These are phyloP conservation scores for Verticillium isaacii DNA, from an alignment of 2,329 filamentous ascomycete genomes.

Conservation along the genomic window DNA sequence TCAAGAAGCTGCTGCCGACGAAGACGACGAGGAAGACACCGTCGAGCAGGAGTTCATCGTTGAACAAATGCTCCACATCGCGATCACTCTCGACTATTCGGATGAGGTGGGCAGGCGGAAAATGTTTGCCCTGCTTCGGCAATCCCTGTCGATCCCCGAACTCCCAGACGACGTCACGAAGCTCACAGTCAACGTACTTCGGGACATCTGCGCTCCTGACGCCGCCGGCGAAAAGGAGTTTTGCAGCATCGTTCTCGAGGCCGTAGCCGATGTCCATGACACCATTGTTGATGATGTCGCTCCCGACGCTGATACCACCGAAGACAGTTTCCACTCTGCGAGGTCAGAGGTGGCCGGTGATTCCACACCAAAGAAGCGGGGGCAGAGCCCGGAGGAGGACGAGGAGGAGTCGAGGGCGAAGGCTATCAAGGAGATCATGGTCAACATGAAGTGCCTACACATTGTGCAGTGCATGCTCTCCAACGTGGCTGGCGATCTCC, in stretches of 20 bases:
- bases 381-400: constrained; percentile 37
- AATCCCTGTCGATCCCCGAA: constrained; percentile 78
- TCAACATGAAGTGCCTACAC: constrained; percentile 97
- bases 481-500: constrained; percentile 82
- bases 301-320: constrained; percentile 47
- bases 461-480: constrained; percentile 97
- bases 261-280: constrained; percentile 94
- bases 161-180: constrained; percentile 91
- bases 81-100: constrained; percentile 89
- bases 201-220: constrained; percentile 75
- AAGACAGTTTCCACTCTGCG: constrained; percentile 87
- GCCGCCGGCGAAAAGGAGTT: constrained; percentile 75
- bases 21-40: constrained; percentile 73
- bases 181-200: constrained; percentile 75
- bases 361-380: constrained; percentile 43
- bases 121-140: constrained; percentile 88
- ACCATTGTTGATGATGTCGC: constrained; percentile 71
- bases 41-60: constrained; percentile 93
- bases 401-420: constrained; percentile 68
- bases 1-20: constrained; percentile 51
- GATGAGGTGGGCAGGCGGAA: constrained; percentile 92
- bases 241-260: constrained; percentile 81
- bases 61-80: constrained; percentile 90
- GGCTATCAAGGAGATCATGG: constrained; percentile 84
- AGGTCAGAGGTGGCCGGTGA: constrained; percentile 75